Evolutionary conservation across 1,284 basidiomycete genomes (phyloP).

Genomic region (Ustilago trichophora): DNA sequence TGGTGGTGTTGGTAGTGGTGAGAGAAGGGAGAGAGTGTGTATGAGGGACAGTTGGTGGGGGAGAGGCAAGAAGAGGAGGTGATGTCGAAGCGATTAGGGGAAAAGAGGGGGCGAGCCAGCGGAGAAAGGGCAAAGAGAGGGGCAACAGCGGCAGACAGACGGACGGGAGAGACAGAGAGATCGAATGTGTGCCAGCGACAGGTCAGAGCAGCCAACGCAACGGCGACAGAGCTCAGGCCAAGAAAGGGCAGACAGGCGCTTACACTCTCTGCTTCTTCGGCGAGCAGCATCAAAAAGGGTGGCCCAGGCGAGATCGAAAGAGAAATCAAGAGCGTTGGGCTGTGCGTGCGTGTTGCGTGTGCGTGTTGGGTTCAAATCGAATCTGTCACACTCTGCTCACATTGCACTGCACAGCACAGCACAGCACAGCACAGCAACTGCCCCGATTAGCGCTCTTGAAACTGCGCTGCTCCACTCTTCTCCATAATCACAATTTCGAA

Average conservation of each 20-base stretch:
- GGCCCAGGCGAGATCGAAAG: constrained; percentile 1
- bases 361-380: not conserved
- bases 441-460: too few relatives aligned
- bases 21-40: not conserved
- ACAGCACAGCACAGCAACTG: not conserved
- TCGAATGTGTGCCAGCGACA: too few relatives aligned
- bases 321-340: constrained; percentile 9
- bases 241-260: too few relatives aligned
- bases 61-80: not conserved
- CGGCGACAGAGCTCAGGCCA: constrained; percentile 3
- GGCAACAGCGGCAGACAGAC: too few relatives aligned
- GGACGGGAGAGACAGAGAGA: too few relatives aligned
- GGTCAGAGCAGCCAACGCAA: too few relatives aligned
- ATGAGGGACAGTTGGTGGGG: too few relatives aligned
- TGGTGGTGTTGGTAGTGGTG: constrained; percentile 9
- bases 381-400: not conserved
- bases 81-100: constrained; percentile 10
- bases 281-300: too few relatives aligned
- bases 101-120: constrained; percentile 8
- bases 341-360: constrained; percentile 26
- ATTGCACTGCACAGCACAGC: too few relatives aligned
- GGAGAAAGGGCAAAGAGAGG: not conserved
- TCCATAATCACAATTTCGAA: too few relatives aligned
- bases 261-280: too few relatives aligned
- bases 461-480: too few relatives aligned